phyloP scores from a whole-genome alignment of 2,329 filamentous ascomycete species.

The Teratosphaeria gauchensis region DNA sequence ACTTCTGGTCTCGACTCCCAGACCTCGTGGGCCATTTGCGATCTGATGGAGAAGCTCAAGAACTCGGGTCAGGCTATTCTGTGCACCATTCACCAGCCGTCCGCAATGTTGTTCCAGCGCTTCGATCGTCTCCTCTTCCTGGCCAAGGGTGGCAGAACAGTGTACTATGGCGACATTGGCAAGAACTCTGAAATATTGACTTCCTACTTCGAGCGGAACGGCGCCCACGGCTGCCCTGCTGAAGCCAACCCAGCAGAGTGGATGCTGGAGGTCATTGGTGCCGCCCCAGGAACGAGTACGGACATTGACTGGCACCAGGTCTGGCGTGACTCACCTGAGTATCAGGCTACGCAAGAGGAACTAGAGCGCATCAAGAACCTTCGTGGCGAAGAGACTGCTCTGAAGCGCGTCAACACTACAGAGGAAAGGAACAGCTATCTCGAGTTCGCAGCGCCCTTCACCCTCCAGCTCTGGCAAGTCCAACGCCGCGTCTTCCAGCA shows the following conservation, averaged over 20 bases:
- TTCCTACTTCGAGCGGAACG: slow-evolving; percentile 66
- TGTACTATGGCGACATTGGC: slow-evolving; percentile 76
- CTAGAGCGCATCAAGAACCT: slow-evolving; percentile 36
- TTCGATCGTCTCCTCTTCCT: slow-evolving; percentile 77
- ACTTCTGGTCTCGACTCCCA: slow-evolving; percentile 90
- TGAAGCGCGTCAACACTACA: slow-evolving; percentile 25
- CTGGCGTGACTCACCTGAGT: slow-evolving; percentile 42
- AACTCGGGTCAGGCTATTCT: slow-evolving; percentile 85
- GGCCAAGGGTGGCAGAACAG: slow-evolving; percentile 63
- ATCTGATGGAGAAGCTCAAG: slow-evolving; percentile 79
- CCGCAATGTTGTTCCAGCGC: slow-evolving; percentile 84
- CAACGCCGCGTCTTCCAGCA: slow-evolving; percentile 72
- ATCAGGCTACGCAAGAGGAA: slow-evolving; percentile 34
- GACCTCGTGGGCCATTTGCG: slow-evolving; percentile 85
- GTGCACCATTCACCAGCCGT: slow-evolving; percentile 98
- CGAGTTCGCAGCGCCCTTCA: slow-evolving; percentile 74
- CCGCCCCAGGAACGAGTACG: slow-evolving; percentile 39
- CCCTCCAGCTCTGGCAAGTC: slow-evolving; percentile 56
- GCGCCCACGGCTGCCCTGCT: slow-evolving; percentile 53
- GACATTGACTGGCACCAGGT: slow-evolving; percentile 42
- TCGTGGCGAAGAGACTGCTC: slow-evolving; percentile 29
- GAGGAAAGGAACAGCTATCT: slow-evolving; percentile 50
- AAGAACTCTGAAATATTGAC: slow-evolving; percentile 58
- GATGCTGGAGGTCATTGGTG: slow-evolving; percentile 55
- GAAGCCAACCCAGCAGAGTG: slow-evolving; percentile 74